Base-by-base conservation (phyloP, 768 basidiomycete species). In the Trametes punicea region DNA sequence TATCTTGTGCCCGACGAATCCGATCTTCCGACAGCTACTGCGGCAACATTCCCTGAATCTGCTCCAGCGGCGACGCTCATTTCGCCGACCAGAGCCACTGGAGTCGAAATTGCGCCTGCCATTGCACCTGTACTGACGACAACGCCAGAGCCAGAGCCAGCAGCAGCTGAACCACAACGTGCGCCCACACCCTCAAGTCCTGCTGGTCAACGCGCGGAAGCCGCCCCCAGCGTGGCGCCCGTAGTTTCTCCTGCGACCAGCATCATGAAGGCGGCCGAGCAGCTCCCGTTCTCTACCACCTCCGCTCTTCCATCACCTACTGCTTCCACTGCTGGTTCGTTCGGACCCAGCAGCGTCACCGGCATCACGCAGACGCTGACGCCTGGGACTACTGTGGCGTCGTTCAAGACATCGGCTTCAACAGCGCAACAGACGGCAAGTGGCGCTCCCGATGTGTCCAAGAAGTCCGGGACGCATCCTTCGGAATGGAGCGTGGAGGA, bases 401-500 rank as follows among this genome's bases (percentile, higher is more conserved):
- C 64, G 0, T 52, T 62, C 36, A 60, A 54, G 60, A 57, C 55
- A 3, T 55, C 55, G 2, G 18, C 30, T 16, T 48, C 54, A 10
- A 55, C 56, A 1, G 40, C 52, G 13, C 45, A 57, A 3, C 26
- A 21, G 23, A 29, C 54, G 21, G 46, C 30, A 16, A 49, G 30
- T 2, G 39, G 48, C 20, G 40, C 49, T 3, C 38, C 56, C 9
- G 55, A 61, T 47, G 51, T 54, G n/a, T 41, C 54, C 55, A 72
- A 70, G 64, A 77, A 74, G 49, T 62, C 61, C 2, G 71, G 71
- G 27, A 66, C 66, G 0, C 76, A 80, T 62, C 81, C 90, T 1
- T 77, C 79, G 0, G 87, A 90, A 52, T 99, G 97, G 97, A 77
- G 73, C 0, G 83, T 98, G 0, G 88, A 90, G 0, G 87, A 98